A percentile compares a stretch with the other conserved stretches of the same genome.
Conservation (phyloP, 192 early-diverging fungal genomes). For the Podila verticillata region DNA sequence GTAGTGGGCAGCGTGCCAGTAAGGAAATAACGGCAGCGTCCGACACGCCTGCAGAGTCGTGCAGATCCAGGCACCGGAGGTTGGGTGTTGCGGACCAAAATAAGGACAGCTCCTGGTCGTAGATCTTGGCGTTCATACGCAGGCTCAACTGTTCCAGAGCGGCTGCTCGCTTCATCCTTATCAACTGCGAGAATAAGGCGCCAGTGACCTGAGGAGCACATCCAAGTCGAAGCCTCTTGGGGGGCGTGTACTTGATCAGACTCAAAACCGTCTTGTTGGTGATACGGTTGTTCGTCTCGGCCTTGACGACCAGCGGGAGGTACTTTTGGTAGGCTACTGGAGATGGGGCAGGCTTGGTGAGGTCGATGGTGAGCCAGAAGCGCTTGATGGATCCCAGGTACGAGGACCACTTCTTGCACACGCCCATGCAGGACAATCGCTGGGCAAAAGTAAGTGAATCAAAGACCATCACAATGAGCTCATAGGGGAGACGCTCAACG, state of each 20-base stretch:
- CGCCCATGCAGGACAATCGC: conserved; percentile 22
- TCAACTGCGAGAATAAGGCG: conserved; percentile 15
- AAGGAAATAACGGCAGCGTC: conserved; percentile 11
- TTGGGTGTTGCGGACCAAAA: conserved; percentile 39
- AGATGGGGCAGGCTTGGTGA: conserved; percentile 6
- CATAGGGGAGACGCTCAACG: conserved; percentile 36
- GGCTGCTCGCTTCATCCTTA: conserved; percentile 15
- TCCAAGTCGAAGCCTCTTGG: conserved; percentile 23
- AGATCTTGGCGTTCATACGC: conserved; percentile 22
- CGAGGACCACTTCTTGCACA: conserved; percentile 39
- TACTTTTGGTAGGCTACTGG: conserved; percentile 6
- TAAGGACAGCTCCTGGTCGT: conserved; percentile 24
- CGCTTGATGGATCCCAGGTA: conserved; percentile 26
- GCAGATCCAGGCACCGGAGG: conserved; percentile 24
- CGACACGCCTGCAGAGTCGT: conserved; percentile 17
- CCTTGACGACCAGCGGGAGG: conserved; percentile 9
- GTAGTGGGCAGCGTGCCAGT: conserved; percentile 25
- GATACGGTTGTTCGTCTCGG: conserved; percentile 28
- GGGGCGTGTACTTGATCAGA: conserved; percentile 20
- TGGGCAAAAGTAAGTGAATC: conserved; percentile 25
- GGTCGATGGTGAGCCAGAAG: conserved; percentile 37
- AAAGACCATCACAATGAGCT: conserved; percentile 28
- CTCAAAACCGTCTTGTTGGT: conserved; percentile 33
- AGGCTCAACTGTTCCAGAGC: conserved; percentile 21
- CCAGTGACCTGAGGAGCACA: conserved; percentile 21